These are phyloP conservation scores for Anisogramma anomala DNA, from an alignment of 2,329 filamentous ascomycete genomes.

Conservation along the genomic window DNA sequence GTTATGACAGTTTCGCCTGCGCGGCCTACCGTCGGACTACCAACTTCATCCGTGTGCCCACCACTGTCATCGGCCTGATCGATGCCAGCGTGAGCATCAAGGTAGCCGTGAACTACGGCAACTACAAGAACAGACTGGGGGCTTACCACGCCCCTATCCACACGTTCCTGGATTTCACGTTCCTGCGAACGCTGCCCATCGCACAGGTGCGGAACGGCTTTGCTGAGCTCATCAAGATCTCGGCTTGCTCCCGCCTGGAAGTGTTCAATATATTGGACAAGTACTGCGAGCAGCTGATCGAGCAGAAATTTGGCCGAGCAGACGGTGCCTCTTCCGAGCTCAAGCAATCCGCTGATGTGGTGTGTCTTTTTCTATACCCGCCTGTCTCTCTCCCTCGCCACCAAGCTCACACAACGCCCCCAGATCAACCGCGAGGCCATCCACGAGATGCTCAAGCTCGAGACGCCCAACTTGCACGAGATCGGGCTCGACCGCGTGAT, in stretches of 20 bases:
- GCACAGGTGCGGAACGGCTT: slow-evolving; percentile 64
- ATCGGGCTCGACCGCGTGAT: slow-evolving; percentile 62
- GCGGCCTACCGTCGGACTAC: slow-evolving; percentile 61
- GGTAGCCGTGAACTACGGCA: slow-evolving; percentile 66
- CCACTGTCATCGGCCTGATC: slow-evolving; percentile 63
- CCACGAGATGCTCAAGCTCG: slow-evolving; percentile 60
- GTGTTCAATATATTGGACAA: slow-evolving; percentile 59
- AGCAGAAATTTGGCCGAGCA: slow-evolving; percentile 50
- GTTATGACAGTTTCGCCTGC: slow-evolving; percentile 50
- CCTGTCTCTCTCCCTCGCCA: background rate
- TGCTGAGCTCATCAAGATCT: slow-evolving; percentile 66
- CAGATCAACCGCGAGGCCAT: slow-evolving; percentile 58
- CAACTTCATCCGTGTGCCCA: slow-evolving; percentile 63
- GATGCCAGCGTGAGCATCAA: slow-evolving; percentile 68
- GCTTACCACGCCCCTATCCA: slow-evolving; percentile 62
- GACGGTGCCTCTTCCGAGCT: slow-evolving; percentile 45
- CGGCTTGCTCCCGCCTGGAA: slow-evolving; percentile 52
- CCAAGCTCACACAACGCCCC: slow-evolving; percentile 10
- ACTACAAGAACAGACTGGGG: slow-evolving; percentile 64
- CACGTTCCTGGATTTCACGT: slow-evolving; percentile 63
- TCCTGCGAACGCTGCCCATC: slow-evolving; percentile 54
- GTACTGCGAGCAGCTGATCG: slow-evolving; percentile 57
- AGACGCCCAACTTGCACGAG: slow-evolving; percentile 63
- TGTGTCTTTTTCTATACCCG: slow-evolving; percentile 8
- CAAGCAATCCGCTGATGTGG: slow-evolving; percentile 44